A percentile compares a stretch with the other conserved stretches of the same genome.
phyloP scores from a whole-genome alignment of 352 stramenopile genomes.

The Globisporangium middletonii region DNA sequence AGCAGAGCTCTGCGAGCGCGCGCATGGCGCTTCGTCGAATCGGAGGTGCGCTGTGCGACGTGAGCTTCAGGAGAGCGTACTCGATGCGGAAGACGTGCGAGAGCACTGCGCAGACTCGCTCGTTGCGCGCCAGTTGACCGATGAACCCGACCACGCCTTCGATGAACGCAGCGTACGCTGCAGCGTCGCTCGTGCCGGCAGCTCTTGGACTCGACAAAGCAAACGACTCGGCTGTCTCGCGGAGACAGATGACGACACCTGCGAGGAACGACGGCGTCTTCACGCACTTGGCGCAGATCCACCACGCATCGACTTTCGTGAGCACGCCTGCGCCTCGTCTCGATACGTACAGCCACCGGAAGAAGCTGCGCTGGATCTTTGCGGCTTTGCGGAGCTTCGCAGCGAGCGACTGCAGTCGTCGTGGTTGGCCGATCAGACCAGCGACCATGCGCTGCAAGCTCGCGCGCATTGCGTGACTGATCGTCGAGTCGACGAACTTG shows the following conservation, averaged over 20 bases:
- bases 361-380: conserved; percentile 18
- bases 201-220: not conserved
- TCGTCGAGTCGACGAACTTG: not conserved
- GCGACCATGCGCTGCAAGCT: not conserved
- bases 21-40: conserved; percentile 10
- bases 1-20: conserved; percentile 13
- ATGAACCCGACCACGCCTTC: not conserved
- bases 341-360: conserved; percentile 23
- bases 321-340: not conserved
- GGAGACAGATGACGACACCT: conserved; percentile 9
- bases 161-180: not conserved
- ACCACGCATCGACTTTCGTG: not conserved
- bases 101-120: not conserved
- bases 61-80: conserved; percentile 7
- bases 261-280: conserved; percentile 13
- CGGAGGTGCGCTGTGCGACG: conserved; percentile 5
- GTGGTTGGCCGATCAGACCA: too few species aligned
- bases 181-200: not conserved
- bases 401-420: conserved; percentile 5
- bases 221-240: not conserved
- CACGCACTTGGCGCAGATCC: conserved; percentile 7
- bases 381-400: conserved; percentile 16
- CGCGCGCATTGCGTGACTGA: conserved; percentile 1
- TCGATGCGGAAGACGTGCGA: conserved; percentile 13
- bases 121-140: not conserved